These are phyloP conservation scores for Sporothrix dimorphospora DNA, from an alignment of 2,329 filamentous ascomycete species.

Conservation along the genomic window DNA sequence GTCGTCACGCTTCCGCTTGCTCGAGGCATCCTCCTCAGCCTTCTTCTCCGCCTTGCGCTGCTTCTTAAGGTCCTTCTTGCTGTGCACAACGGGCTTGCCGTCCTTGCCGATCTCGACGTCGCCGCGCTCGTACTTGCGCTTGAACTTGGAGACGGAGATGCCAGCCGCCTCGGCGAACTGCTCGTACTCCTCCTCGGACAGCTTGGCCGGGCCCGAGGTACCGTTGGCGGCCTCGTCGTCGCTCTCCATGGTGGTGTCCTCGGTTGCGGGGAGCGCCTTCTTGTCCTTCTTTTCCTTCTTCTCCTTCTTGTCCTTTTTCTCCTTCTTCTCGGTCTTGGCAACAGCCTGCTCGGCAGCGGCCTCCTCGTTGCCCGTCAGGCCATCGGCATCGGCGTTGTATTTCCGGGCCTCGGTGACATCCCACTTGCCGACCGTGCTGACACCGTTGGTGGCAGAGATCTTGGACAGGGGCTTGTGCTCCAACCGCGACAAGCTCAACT, in stretches of 20 bases:
- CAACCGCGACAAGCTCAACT: constrained; percentile 73
- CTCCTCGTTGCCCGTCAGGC: constrained; percentile 70
- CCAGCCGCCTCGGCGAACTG: constrained; percentile 67
- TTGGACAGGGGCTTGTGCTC: constrained; percentile 88
- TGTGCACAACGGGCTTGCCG: constrained; percentile 67
- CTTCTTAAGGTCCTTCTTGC: constrained; percentile 49
- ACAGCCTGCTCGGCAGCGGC: constrained; percentile 51
- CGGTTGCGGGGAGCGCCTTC: constrained; percentile 16
- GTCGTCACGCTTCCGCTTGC: constrained; percentile 71
- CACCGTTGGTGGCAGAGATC: constrained; percentile 38
- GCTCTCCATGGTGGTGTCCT: constrained; percentile 29
- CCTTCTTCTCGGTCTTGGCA: constrained; percentile 47
- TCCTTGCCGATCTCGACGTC: constrained; percentile 69
- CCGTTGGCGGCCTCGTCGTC: constrained; percentile 25
- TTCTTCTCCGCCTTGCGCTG: constrained; percentile 37
- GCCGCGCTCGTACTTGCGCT: constrained; percentile 75
- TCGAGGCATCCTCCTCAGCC: constrained; percentile 46
- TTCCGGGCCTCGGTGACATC: constrained; percentile 89
- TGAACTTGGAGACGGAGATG: constrained; percentile 74
- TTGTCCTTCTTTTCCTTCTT: constrained; percentile 34
- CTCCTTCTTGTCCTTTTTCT: constrained; percentile 35
- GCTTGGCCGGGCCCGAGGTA: constrained; percentile 41
- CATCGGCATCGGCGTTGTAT: constrained; percentile 94
- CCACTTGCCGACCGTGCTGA: constrained; percentile 70
- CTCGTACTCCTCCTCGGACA: constrained; percentile 61